A percentile compares a stretch with the other conserved stretches of the same genome.
phyloP scores from a whole-genome alignment of 176 grass and related monocot species.

The sorghum (Sorghum bicolor) region DNA sequence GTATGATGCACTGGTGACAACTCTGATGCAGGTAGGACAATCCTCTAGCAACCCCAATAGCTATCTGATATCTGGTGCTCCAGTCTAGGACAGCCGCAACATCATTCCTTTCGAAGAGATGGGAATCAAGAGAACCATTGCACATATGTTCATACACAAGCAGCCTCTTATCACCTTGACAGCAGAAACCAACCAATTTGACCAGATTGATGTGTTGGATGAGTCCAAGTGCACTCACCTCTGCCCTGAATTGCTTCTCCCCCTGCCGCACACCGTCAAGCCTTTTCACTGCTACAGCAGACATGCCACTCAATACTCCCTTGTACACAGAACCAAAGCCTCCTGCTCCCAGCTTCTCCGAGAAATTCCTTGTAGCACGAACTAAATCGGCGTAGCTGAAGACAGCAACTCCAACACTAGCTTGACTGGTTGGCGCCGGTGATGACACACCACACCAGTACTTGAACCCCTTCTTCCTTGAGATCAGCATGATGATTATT shows the following conservation, averaged over 20 bases:
- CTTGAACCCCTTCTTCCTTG: not conserved
- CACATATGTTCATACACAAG: not conserved
- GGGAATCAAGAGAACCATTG: not conserved
- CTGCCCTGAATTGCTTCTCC: not conserved
- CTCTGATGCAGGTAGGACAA: conserved; percentile 1
- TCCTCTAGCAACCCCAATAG: not conserved
- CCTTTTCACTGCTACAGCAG: not conserved
- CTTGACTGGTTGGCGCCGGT: not conserved
- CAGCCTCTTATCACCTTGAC: not conserved
- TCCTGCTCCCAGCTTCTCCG: not conserved
- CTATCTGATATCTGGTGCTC: not conserved
- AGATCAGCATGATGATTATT: not conserved
- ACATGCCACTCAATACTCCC: not conserved
- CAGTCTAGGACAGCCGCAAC: not conserved
- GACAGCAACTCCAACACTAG: not conserved
- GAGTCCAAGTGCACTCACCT: not conserved
- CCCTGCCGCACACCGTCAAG: not conserved
- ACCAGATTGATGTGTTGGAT: conserved; percentile 4
- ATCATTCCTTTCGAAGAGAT: not conserved
- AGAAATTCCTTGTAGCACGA: not conserved
- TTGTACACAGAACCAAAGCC: not conserved
- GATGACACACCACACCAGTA: not conserved
- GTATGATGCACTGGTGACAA: not conserved
- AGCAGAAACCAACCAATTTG: not conserved
- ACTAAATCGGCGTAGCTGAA: not conserved